These are phyloP conservation scores for Botryotinia convoluta DNA, from an alignment of 2,329 filamentous ascomycete genomes.

Conservation along the genomic window DNA sequence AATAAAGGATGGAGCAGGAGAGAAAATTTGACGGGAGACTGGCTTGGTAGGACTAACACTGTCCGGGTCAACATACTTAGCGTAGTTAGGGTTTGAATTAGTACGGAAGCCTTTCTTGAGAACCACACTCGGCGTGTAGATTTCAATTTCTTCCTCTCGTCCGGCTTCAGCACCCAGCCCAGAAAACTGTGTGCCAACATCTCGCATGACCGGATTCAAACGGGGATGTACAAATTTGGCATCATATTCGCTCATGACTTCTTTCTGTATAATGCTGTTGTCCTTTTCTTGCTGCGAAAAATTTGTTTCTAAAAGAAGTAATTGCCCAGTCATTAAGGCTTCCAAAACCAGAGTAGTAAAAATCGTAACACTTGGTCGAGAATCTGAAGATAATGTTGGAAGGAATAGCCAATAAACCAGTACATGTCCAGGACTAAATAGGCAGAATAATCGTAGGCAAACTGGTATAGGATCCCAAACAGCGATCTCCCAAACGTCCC, in stretches of 20 bases:
- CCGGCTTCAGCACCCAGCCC: constrained; percentile 30
- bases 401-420: constrained; percentile 86
- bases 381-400: constrained; percentile 71
- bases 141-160: constrained; percentile 49
- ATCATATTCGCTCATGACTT: constrained; percentile 94
- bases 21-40: constrained; percentile 36
- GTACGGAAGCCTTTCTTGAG: constrained; percentile 76
- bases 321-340: constrained; percentile 70
- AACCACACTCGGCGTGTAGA: constrained; percentile 58
- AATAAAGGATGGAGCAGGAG: constrained; percentile 42
- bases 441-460: constrained; percentile 76
- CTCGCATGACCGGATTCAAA: constrained; percentile 74
- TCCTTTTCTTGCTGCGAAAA: constrained; percentile 88
- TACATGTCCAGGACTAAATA: constrained; percentile 93
- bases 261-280: constrained; percentile 76
- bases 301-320: constrained; percentile 67
- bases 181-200: constrained; percentile 77
- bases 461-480: constrained; percentile 92
- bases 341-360: constrained; percentile 79
- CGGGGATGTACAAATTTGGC: constrained; percentile 91
- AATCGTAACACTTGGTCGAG: constrained; percentile 80
- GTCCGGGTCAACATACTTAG: constrained; percentile 69
- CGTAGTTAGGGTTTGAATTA: constrained; percentile 80
- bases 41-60: constrained; percentile 36
- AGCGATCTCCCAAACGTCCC: constrained; percentile 91